Evolutionary conservation across 371 early-diverging fungal species (phyloP).

Genomic region (Phascolomyces articulosus): DNA sequence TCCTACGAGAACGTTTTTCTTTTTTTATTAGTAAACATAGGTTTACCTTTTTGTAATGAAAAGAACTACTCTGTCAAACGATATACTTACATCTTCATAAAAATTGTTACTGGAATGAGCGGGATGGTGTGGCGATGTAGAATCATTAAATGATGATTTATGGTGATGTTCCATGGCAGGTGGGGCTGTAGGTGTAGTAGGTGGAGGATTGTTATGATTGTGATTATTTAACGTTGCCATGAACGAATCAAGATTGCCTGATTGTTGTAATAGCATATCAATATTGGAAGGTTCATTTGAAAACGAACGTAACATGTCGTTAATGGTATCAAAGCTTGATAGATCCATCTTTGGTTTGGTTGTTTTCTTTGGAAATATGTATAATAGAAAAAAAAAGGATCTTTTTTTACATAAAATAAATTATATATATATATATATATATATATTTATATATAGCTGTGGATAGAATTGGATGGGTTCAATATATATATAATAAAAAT

Average conservation of each 20-base stretch:
- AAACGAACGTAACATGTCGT: conserved; percentile 16
- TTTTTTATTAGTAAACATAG: too few relatives aligned
- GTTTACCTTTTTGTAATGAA: too few relatives aligned
- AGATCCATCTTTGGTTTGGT: conserved; percentile 9
- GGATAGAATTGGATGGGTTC: too few relatives aligned
- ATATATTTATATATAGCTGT: too few relatives aligned
- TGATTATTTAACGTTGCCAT: conserved; percentile 7
- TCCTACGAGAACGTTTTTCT: too few relatives aligned
- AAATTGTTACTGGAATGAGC: conserved; percentile 3
- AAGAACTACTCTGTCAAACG: neutral
- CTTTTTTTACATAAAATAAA: too few relatives aligned
- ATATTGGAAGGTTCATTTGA: conserved; percentile 2
- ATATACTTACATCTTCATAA: conserved; percentile 22
- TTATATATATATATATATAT: neutral
- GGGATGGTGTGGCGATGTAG: conserved; percentile 1
- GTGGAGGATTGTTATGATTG: neutral
- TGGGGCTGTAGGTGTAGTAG: neutral
- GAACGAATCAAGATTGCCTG: conserved; percentile 8
- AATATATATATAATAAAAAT: too few relatives aligned
- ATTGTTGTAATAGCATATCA: conserved; percentile 6
- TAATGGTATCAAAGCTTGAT: conserved; percentile 15
- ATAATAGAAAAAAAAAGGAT: neutral
- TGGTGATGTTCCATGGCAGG: neutral
- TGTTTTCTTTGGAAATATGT: neutral
- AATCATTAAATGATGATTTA: neutral